A percentile compares a stretch with the other conserved stretches of the same genome.
These are phyloP conservation scores for Blumeriella jaapii DNA, from an alignment of 2,329 filamentous ascomycete genomes.

Conservation along the genomic window DNA sequence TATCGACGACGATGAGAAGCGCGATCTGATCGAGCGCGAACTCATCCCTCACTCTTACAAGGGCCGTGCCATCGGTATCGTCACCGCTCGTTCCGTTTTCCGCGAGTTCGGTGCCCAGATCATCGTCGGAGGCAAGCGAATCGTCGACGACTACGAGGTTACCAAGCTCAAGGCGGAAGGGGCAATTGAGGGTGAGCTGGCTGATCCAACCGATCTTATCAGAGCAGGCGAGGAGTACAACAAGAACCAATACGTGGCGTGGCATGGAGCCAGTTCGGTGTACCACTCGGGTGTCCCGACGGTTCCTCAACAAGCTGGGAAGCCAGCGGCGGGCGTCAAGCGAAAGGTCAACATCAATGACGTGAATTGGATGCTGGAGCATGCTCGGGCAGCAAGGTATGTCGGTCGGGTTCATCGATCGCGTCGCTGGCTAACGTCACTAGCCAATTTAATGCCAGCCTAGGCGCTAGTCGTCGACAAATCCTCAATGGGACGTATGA, in stretches of 20 bases:
- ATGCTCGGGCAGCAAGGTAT: conserved; percentile 82
- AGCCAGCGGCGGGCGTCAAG: conserved; percentile 66
- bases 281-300: conserved; percentile 77
- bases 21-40: conserved; percentile 86
- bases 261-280: conserved; percentile 92
- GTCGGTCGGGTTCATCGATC: conserved; percentile 20
- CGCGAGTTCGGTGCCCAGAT: conserved; percentile 93
- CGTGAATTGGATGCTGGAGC: conserved; percentile 93
- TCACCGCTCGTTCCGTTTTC: conserved; percentile 92
- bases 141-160: conserved; percentile 85
- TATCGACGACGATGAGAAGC: conserved; percentile 93
- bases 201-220: conserved; percentile 79
- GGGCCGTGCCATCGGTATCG: conserved; percentile 90
- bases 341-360: conserved; percentile 81
- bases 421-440: conserved; percentile 7
- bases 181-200: conserved; percentile 76
- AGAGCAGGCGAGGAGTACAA: conserved; percentile 81
- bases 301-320: conserved; percentile 64
- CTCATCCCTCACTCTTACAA: conserved; percentile 99
- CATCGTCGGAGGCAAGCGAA: conserved; percentile 75
- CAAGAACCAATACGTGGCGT: conserved; percentile 96
- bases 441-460: conserved; percentile 73
- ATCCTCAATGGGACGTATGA: conserved; percentile 78
- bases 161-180: conserved; percentile 64
- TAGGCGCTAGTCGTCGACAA: conserved; percentile 51